Evolutionary conservation across 805 yeast species (phyloP).

Genomic region (Barnettozyma siamensis): DNA sequence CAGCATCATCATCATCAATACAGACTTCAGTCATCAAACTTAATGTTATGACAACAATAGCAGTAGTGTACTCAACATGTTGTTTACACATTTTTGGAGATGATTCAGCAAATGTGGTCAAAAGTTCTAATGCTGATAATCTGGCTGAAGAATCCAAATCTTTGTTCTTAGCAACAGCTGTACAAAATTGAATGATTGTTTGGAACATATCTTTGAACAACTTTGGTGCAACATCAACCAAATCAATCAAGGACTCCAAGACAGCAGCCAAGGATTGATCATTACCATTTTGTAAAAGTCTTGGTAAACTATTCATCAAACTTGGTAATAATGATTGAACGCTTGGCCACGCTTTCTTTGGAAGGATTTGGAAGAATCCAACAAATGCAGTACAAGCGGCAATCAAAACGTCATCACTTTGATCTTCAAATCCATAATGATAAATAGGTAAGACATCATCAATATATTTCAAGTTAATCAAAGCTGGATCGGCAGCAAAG

Average conservation of each 20-base stretch:
- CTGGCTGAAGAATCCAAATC: conserved; percentile 78
- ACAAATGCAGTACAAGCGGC: conserved; percentile 92
- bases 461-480: conserved; percentile 56
- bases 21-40: conserved; percentile 92
- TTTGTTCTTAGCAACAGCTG: conserved; percentile 74
- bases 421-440: conserved; percentile 75
- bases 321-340: conserved; percentile 78
- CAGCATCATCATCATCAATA: conserved; percentile 78
- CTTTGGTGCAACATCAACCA: conserved; percentile 91
- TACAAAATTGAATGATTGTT: conserved; percentile 78
- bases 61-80: conserved; percentile 63
- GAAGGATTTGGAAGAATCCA: conserved; percentile 76
- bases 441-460: conserved; percentile 61
- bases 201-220: conserved; percentile 89
- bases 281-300: conserved; percentile 71
- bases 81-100: conserved; percentile 93
- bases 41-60: conserved; percentile 68
- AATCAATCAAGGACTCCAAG: conserved; percentile 82
- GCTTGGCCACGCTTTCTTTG: conserved; percentile 71
- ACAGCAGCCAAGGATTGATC: conserved; percentile 80
- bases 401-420: conserved; percentile 76
- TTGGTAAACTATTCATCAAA: conserved; percentile 80
- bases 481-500: conserved; percentile 75
- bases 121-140: conserved; percentile 79
- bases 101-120: conserved; percentile 86